phyloP scores from a whole-genome alignment of 2,329 filamentous ascomycete species.

The Microthyrium microscopicum region DNA sequence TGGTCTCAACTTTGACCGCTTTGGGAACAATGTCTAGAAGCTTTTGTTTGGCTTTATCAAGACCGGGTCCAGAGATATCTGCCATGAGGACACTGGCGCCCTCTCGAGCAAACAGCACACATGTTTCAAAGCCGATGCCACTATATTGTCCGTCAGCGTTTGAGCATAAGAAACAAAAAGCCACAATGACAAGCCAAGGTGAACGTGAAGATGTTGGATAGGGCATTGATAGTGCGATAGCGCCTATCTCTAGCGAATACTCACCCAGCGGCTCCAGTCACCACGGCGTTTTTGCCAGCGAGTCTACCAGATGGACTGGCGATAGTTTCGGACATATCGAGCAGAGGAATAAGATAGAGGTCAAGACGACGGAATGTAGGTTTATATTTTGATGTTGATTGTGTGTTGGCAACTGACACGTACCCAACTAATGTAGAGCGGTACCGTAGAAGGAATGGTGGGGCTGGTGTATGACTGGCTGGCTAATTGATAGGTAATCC shows the following conservation, averaged over 20 bases:
- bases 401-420: too few relatives aligned
- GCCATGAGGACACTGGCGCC: constrained; percentile 73
- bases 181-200: too few relatives aligned
- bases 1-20: constrained; percentile 43
- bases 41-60: constrained; percentile 61
- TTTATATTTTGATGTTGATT: too few relatives aligned
- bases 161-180: neutral
- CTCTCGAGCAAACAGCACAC: constrained; percentile 77
- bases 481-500: too few relatives aligned
- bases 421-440: too few relatives aligned
- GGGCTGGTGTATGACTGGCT: too few relatives aligned
- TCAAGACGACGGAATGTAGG: too few relatives aligned
- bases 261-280: constrained; percentile 78
- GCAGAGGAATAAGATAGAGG: too few relatives aligned
- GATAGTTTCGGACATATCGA: too few relatives aligned
- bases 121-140: constrained; percentile 84
- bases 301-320: constrained; percentile 33
- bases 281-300: constrained; percentile 51
- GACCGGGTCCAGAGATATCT: constrained; percentile 64
- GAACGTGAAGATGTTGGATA: too few relatives aligned
- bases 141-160: constrained; percentile 33
- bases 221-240: neutral
- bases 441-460: too few relatives aligned
- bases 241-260: constrained; percentile 18
- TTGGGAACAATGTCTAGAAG: constrained; percentile 54